Percentiles rank a stretch among this genome's conserved stretches.
Evolutionary conservation across 78 protist genomes (phyloP).

Genomic region (Dictyostelium intermedium): DNA sequence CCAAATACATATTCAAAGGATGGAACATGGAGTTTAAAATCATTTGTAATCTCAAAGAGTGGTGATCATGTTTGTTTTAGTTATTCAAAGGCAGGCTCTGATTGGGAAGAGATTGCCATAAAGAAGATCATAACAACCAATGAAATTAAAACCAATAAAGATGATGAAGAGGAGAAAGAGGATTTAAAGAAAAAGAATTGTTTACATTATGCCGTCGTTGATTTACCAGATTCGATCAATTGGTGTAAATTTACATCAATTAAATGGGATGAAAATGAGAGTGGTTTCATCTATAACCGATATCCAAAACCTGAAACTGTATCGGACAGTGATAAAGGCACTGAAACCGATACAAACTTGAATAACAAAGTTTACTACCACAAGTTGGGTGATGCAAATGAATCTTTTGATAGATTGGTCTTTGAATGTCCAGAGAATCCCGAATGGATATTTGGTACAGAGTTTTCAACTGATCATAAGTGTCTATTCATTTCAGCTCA

Average conservation of each 20-base stretch:
- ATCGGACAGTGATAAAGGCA: conserved; percentile 2
- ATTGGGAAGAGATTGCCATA: conserved; percentile 88
- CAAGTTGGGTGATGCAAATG: conserved; percentile 71
- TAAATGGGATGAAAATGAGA: conserved; percentile 81
- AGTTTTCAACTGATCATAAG: conserved; percentile 72
- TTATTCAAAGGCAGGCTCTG: conserved; percentile 82
- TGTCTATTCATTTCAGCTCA: conserved; percentile 36
- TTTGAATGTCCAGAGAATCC: conserved; percentile 62
- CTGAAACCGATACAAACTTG: conserved; percentile 71
- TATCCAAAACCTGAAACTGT: conserved; percentile 6
- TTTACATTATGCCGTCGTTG: not conserved
- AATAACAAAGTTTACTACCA: conserved; percentile 86
- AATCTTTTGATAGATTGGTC: conserved; percentile 77
- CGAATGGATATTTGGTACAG: conserved; percentile 11
- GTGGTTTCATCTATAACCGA: conserved; percentile 87
- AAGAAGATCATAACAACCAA: not conserved
- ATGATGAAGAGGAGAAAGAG: conserved; percentile 19
- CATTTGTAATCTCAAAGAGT: not conserved
- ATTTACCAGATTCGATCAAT: conserved; percentile 78
- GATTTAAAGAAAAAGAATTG: not conserved
- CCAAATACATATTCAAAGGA: conserved; percentile 79
- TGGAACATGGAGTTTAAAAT: conserved; percentile 36
- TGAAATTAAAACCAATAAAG: not conserved
- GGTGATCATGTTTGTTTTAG: conserved; percentile 80
- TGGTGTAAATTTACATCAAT: conserved; percentile 88